These are phyloP conservation scores for Hanseniaspora pseudoguilliermondii DNA, from an alignment of 805 yeast genomes.

Conservation along the genomic window DNA sequence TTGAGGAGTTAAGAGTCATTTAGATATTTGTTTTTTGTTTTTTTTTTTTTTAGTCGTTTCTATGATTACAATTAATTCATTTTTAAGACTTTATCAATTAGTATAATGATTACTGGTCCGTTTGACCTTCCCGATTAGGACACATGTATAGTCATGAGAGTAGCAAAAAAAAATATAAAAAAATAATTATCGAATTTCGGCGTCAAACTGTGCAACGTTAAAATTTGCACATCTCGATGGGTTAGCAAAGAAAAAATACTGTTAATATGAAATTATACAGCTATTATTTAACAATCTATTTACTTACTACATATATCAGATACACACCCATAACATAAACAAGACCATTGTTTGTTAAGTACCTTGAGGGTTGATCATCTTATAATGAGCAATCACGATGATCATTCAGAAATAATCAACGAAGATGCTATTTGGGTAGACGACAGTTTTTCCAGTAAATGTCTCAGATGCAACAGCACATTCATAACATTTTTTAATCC, in stretches of 20 bases:
- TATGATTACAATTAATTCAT: too few relatives aligned
- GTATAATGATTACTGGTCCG: too few relatives aligned
- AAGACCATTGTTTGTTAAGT: background rate
- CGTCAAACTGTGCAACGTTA: background rate
- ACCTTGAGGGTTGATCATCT: background rate
- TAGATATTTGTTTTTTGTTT: background rate
- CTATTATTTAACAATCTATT: too few relatives aligned
- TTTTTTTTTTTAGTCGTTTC: too few relatives aligned
- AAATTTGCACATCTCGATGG: background rate
- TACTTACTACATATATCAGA: background rate
- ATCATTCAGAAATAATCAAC: background rate
- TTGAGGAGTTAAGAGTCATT: too few relatives aligned
- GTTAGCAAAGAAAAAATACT: background rate
- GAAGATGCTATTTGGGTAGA: conserved; percentile 11
- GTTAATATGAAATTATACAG: background rate
- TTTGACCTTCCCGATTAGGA: too few relatives aligned
- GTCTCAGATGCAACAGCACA: conserved; percentile 35
- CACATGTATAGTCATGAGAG: background rate
- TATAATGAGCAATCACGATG: background rate
- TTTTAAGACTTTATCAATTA: too few relatives aligned
- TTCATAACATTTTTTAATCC: conserved; percentile 40
- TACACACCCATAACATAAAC: background rate
- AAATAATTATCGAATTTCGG: background rate
- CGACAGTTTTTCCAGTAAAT: conserved; percentile 20
- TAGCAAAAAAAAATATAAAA: background rate